phyloP scores from a whole-genome alignment of 768 basidiomycete genomes.

The Plicaturopsis crispa region DNA sequence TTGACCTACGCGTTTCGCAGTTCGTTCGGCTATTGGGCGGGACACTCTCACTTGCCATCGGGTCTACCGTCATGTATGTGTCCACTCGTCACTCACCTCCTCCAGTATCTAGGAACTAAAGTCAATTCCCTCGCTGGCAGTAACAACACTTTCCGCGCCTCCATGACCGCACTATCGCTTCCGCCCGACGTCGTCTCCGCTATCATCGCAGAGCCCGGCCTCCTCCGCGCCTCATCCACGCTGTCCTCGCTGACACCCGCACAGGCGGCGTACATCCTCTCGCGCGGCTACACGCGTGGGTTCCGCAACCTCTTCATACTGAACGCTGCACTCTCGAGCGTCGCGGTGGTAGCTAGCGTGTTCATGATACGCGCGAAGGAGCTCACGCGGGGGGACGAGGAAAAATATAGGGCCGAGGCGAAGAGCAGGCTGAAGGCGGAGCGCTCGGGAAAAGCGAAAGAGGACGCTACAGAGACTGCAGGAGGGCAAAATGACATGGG shows the following conservation, averaged over 20 bases:
- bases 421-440: conserved; percentile 11
- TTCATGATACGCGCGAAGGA: conserved; percentile 58
- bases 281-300: conserved; percentile 45
- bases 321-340: conserved; percentile 44
- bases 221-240: conserved; percentile 23
- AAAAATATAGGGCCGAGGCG: conserved; percentile 34
- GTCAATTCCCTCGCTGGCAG: too few species aligned
- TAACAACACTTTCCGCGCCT: conserved; percentile 40
- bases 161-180: conserved; percentile 31
- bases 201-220: conserved; percentile 42
- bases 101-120: not conserved
- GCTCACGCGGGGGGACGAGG: conserved; percentile 50
- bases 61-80: conserved; percentile 46
- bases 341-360: conserved; percentile 48
- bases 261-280: conserved; percentile 37
- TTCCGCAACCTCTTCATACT: conserved; percentile 56
- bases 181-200: conserved; percentile 27
- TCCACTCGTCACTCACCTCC: not conserved
- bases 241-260: conserved; percentile 26
- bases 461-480: not conserved
- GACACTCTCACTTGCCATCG: conserved; percentile 57
- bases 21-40: conserved; percentile 68
- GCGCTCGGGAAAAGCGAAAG: conserved; percentile 5
- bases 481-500: too few species aligned
- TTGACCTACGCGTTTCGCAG: conserved; percentile 20